Evolutionary conservation across 768 basidiomycete species (phyloP).

Genomic region (Gyrodon lividus): DNA sequence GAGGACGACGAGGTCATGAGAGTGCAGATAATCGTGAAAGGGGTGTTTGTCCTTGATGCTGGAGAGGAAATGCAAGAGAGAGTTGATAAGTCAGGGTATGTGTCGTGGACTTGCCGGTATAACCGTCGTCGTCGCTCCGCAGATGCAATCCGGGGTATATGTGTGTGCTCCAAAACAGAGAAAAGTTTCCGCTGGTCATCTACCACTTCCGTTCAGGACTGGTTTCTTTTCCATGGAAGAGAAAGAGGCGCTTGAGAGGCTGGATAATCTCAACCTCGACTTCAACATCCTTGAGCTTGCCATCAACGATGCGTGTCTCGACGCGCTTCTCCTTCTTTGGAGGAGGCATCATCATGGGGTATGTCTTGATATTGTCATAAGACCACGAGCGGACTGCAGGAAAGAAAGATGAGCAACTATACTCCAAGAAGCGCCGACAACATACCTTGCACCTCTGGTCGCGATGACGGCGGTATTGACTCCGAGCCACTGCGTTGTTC

Average conservation of each 20-base stretch:
- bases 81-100: conserved; percentile 38
- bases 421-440: background rate
- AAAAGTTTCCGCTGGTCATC: conserved; percentile 12
- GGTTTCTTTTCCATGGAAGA: conserved; percentile 54
- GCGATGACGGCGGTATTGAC: conserved; percentile 24
- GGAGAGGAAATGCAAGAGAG: conserved; percentile 22
- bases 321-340: conserved; percentile 51
- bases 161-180: conserved; percentile 15
- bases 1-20: conserved; percentile 30
- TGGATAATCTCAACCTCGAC: conserved; percentile 54
- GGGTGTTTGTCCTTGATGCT: conserved; percentile 20
- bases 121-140: conserved; percentile 29
- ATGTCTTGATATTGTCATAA: conserved; percentile 70
- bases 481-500: conserved; percentile 22
- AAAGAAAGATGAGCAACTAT: conserved; percentile 3
- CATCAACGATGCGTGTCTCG: conserved; percentile 48
- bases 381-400: conserved; percentile 68
- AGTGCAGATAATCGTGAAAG: conserved; percentile 26
- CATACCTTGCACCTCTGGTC: conserved; percentile 57
- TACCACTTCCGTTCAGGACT: conserved; percentile 29
- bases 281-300: conserved; percentile 52
- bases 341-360: conserved; percentile 53
- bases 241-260: conserved; percentile 64
- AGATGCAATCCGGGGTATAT: conserved; percentile 31
- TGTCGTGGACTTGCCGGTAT: conserved; percentile 31